Percentiles rank a stretch among this genome's conserved stretches.
Evolutionary conservation across 2,329 filamentous ascomycete genomes (phyloP).

Genomic region (Domatiomyces globalis): DNA sequence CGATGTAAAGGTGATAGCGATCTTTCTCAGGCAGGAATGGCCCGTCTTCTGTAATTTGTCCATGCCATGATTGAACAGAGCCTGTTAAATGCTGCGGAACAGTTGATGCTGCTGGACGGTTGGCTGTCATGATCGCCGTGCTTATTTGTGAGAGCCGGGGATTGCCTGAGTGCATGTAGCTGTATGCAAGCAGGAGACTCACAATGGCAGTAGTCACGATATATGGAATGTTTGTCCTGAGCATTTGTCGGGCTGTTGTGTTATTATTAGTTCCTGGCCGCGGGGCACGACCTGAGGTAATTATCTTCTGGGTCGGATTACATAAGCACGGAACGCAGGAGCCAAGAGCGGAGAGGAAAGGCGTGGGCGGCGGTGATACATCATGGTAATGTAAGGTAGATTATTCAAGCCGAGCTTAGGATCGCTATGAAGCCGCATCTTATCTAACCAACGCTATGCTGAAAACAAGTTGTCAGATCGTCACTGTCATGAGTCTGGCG

Average conservation of each 20-base stretch:
- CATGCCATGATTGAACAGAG: constrained; percentile 32
- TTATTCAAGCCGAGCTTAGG: no score
- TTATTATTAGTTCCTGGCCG: not conserved
- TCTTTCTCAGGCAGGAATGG: constrained; percentile 37
- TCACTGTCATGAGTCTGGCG: no score
- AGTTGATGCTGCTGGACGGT: constrained; percentile 6
- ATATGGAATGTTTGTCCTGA: no score
- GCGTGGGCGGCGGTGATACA: not conserved
- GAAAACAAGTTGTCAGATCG: no score
- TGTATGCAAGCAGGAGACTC: no score
- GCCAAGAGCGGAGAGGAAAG: no score
- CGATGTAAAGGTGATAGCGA: constrained; percentile 44
- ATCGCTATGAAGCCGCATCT: not conserved
- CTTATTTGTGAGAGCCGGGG: not conserved
- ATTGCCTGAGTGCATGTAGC: no score
- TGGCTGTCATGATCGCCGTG: not conserved
- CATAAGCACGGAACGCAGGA: not conserved
- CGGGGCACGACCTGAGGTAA: no score
- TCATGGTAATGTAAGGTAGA: no score
- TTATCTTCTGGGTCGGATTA: not conserved
- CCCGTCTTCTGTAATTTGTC: constrained; percentile 32
- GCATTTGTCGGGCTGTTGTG: no score
- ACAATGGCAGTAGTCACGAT: no score
- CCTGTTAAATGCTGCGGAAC: constrained; percentile 14
- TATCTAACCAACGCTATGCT: not conserved